Conservation (phyloP, 176 grass and related monocot genomes). For the Luzula sylvatica region DNA sequence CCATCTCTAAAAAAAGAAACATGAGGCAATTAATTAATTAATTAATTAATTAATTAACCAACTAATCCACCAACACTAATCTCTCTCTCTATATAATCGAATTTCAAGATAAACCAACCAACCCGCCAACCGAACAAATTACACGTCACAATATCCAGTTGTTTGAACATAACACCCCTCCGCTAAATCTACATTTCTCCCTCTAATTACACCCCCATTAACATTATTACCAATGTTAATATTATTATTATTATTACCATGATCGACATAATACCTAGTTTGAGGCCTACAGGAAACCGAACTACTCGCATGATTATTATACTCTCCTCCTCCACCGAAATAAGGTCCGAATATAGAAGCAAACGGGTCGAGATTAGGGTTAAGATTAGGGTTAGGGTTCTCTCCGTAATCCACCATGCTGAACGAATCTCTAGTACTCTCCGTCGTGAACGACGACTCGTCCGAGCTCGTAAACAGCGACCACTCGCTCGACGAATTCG, state of each 20-base stretch:
- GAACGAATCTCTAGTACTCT: constrained; percentile 96
- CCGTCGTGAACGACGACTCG: constrained; percentile 93
- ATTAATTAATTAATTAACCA: too few species aligned
- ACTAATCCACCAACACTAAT: too few species aligned
- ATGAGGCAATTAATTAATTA: too few species aligned
- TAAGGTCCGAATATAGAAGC: constrained; percentile 74
- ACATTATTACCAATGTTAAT: constrained; percentile 33
- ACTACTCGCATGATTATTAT: constrained; percentile 37
- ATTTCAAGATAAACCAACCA: too few species aligned
- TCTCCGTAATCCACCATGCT: constrained; percentile 76
- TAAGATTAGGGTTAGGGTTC: constrained; percentile 22
- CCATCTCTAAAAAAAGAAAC: constrained; percentile 1
- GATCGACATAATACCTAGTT: constrained; percentile 68
- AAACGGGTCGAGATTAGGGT: constrained; percentile 41
- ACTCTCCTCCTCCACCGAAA: constrained; percentile 28
- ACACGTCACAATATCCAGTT: constrained; percentile 85
- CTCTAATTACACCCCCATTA: constrained; percentile 74
- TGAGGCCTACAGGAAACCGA: constrained; percentile 46
- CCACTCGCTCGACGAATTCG: constrained; percentile 75
- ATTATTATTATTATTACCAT: constrained; percentile 31
- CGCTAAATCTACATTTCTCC: constrained; percentile 58
- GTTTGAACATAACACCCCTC: constrained; percentile 79
- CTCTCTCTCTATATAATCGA: too few species aligned
- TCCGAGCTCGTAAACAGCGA: constrained; percentile 95
- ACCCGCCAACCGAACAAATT: constrained; percentile 21